Conservation (phyloP, 2,329 filamentous ascomycete species). For the Blastomyces emzantsi region DNA sequence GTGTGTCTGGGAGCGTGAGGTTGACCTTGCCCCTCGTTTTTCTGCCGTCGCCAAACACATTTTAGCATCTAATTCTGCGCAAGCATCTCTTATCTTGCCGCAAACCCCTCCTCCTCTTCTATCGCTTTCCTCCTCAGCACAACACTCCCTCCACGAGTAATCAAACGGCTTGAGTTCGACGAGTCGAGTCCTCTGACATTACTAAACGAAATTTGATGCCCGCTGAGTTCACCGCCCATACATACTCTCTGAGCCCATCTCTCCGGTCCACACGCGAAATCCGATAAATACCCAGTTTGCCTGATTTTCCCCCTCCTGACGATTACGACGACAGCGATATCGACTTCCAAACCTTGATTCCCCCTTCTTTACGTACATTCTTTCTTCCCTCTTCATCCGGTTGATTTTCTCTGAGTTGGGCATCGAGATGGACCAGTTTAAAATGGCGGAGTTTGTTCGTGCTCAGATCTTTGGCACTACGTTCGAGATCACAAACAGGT, state of each 20-base stretch:
- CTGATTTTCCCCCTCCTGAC: neutral
- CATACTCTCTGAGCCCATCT: neutral
- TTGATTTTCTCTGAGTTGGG: neutral
- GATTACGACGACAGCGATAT: neutral
- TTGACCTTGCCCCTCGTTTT: conserved; percentile 7
- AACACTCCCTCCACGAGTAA: neutral
- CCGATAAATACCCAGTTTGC: neutral
- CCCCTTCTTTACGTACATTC: neutral
- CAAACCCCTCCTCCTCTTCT: neutral
- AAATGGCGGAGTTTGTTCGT: conserved; percentile 98
- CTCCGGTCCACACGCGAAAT: neutral
- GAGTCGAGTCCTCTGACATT: neutral
- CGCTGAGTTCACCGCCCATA: neutral
- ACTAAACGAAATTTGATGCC: neutral
- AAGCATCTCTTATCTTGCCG: neutral
- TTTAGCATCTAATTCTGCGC: neutral
- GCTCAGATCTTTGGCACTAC: conserved; percentile 99
- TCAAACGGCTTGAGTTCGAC: neutral
- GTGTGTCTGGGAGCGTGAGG: neutral
- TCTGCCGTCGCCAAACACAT: neutral
- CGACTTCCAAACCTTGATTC: neutral
- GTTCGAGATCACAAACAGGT: conserved; percentile 99
- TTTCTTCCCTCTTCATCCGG: neutral
- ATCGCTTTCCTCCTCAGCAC: neutral
- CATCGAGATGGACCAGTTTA: conserved; percentile 29